Conservation (phyloP, 2,329 filamentous ascomycete species). For the Ophiocordyceps polyrhachis-furcata region DNA sequence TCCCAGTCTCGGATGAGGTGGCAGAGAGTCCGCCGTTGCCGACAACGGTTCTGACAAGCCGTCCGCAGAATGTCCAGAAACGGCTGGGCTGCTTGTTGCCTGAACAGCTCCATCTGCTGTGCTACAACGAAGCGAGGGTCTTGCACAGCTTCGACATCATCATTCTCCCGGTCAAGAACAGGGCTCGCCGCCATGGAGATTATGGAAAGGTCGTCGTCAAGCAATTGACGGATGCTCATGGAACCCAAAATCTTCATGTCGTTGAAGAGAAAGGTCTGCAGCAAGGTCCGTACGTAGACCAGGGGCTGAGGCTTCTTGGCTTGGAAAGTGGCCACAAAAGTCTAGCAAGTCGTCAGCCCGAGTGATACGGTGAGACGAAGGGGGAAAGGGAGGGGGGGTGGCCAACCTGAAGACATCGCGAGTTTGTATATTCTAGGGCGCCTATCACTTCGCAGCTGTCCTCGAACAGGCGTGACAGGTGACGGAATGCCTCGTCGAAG, state of each 20-base stretch:
- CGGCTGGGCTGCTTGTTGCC: conserved; percentile 41
- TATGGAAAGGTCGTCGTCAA: conserved; percentile 67
- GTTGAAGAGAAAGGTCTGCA: conserved; percentile 59
- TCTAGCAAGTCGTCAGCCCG: conserved; percentile 22
- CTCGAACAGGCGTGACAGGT: conserved; percentile 50
- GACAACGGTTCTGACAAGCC: conserved; percentile 76
- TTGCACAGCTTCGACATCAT: conserved; percentile 54
- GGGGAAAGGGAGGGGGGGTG: not conserved
- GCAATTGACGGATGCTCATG: conserved; percentile 51
- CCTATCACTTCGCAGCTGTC: conserved; percentile 53
- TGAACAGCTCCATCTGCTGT: conserved; percentile 52
- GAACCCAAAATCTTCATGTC: conserved; percentile 50
- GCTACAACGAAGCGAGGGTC: conserved; percentile 59
- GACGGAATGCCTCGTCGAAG: conserved; percentile 50
- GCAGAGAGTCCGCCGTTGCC: conserved; percentile 73
- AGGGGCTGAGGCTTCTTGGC: conserved; percentile 66
- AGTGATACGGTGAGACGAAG: not conserved
- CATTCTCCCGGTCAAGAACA: conserved; percentile 55
- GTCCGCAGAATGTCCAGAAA: conserved; percentile 74
- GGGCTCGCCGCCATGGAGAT: conserved; percentile 53
- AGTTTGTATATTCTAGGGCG: conserved; percentile 47
- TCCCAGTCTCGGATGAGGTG: conserved; percentile 76
- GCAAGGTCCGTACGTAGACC: conserved; percentile 63
- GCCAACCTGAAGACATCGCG: conserved; percentile 50
- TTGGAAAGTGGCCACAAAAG: conserved; percentile 56